Evolutionary conservation across 345 rosid genomes (phyloP).

Genomic region (Aegle marmelos): DNA sequence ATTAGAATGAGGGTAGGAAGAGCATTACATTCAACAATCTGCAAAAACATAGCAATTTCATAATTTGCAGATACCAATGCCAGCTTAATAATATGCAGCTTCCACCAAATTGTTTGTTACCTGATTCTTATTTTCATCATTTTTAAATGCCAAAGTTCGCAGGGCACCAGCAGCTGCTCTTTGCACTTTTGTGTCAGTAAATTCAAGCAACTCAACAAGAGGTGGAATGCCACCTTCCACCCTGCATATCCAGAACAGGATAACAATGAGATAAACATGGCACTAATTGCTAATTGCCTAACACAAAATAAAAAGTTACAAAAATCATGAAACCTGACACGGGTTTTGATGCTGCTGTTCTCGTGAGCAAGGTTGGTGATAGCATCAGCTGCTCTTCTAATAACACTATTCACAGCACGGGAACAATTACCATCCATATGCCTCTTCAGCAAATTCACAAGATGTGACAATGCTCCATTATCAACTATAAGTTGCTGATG

Average conservation of each 20-base stretch:
- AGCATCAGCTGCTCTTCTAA: conserved; percentile 98
- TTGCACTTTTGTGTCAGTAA: conserved; percentile 83
- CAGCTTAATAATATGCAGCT: conserved; percentile 10
- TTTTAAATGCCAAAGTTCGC: conserved; percentile 94
- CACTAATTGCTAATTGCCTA: conserved; percentile 3
- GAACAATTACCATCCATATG: conserved; percentile 55
- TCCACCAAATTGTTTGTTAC: conserved; percentile 33
- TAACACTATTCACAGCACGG: conserved; percentile 82
- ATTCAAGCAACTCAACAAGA: conserved; percentile 89
- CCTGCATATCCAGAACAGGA: conserved; percentile 43
- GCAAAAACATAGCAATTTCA: conserved; percentile 27
- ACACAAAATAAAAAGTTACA: conserved; percentile 1
- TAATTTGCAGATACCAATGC: conserved; percentile 13
- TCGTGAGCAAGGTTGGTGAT: conserved; percentile 98
- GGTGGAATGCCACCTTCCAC: conserved; percentile 96
- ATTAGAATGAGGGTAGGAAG: conserved; percentile 92
- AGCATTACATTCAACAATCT: conserved; percentile 94
- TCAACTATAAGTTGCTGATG: conserved; percentile 95
- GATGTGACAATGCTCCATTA: conserved; percentile 78
- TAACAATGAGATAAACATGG: conserved; percentile 16
- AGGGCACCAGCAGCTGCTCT: conserved; percentile 99
- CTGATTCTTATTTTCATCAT: conserved; percentile 91
- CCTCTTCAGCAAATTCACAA: conserved; percentile 78
- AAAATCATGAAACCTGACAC: conserved; percentile 75
- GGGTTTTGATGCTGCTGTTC: conserved; percentile 91